Conservation (phyloP, 2,329 filamentous ascomycete species). For the Thelonectria olida region DNA sequence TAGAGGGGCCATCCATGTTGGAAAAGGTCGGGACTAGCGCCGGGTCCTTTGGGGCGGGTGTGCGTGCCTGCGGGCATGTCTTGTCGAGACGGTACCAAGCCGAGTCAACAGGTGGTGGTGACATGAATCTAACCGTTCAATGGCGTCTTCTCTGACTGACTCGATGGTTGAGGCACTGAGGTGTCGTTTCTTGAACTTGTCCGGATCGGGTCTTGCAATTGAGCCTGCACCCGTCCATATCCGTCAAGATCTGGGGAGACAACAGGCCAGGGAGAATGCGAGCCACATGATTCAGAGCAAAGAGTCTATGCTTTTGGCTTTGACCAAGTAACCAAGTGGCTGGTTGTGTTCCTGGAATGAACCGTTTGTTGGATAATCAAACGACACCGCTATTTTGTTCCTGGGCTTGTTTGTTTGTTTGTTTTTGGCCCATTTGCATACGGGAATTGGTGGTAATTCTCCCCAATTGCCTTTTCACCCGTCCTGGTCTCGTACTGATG, state of each 20-base stretch:
- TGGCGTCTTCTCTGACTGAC: background rate
- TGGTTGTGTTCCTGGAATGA: slow-evolving; percentile 1
- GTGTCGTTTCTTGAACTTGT: background rate
- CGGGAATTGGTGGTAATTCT: no score
- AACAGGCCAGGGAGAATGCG: background rate
- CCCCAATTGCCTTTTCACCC: background rate
- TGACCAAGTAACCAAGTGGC: slow-evolving; percentile 1
- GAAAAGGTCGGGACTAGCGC: background rate
- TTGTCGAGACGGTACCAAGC: no score
- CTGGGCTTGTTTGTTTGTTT: no score
- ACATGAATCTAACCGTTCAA: no score
- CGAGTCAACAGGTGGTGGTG: no score
- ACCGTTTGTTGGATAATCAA: no score
- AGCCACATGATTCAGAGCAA: slow-evolving; percentile 12
- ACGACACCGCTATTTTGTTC: no score
- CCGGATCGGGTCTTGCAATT: background rate
- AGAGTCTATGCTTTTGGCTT: slow-evolving; percentile 2
- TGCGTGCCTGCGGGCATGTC: no score
- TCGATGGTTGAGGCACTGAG: background rate
- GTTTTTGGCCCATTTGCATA: no score
- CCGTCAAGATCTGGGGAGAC: background rate
- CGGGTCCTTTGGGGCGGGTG: background rate
- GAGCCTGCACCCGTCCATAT: no score
- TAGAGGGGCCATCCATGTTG: slow-evolving; percentile 25
- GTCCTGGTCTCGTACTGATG: background rate